These are phyloP conservation scores for Rossbeevera mucosa DNA, from an alignment of 768 basidiomycete genomes.

Conservation along the genomic window DNA sequence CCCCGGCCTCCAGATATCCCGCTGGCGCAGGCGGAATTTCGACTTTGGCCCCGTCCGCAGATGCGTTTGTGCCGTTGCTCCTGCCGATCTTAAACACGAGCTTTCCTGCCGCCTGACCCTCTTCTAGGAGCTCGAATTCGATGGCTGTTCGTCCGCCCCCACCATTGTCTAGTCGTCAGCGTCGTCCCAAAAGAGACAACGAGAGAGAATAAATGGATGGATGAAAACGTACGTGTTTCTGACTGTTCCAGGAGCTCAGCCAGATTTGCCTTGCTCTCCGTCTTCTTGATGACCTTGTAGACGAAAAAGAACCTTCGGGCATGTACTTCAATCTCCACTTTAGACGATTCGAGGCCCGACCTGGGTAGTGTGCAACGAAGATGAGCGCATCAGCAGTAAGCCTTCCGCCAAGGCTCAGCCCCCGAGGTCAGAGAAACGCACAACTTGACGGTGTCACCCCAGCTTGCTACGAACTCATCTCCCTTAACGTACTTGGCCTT, in stretches of 20 bases:
- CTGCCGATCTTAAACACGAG: conserved; percentile 26
- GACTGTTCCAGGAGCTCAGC: conserved; percentile 31
- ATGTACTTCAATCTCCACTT: conserved; percentile 32
- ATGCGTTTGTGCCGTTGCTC: conserved; percentile 2
- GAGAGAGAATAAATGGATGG: background rate
- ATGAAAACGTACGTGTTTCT: conserved; percentile 24
- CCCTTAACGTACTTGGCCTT: conserved; percentile 21
- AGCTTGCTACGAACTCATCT: conserved; percentile 29
- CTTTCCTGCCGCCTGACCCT: conserved; percentile 29
- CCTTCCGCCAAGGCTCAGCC: background rate
- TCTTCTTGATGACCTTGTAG: conserved; percentile 33
- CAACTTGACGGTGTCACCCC: conserved; percentile 26
- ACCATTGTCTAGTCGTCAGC: background rate
- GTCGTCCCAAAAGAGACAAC: background rate
- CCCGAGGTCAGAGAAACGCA: conserved; percentile 11
- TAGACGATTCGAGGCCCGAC: conserved; percentile 30
- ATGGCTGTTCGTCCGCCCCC: conserved; percentile 15
- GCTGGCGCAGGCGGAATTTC: conserved; percentile 1
- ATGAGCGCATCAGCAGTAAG: background rate
- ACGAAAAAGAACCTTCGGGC: conserved; percentile 30
- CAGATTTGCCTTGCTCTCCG: conserved; percentile 30
- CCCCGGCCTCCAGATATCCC: background rate
- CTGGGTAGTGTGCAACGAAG: conserved; percentile 5
- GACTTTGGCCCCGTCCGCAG: background rate
- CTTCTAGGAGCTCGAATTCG: conserved; percentile 30